phyloP scores from a whole-genome alignment of 1,284 basidiomycete genomes.

The Neolentinus lepideus region DNA sequence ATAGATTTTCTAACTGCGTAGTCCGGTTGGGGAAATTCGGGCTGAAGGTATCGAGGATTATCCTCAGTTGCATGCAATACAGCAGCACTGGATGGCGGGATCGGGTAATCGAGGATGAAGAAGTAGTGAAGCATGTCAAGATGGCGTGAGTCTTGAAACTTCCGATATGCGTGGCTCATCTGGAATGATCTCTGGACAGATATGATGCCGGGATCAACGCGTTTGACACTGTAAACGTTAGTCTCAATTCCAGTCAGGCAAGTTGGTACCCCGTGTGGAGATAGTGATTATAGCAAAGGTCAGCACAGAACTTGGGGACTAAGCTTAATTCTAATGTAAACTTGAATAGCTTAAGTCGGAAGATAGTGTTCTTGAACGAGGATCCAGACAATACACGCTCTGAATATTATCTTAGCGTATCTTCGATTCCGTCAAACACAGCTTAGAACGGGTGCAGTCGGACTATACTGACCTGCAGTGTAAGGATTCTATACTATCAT shows the following conservation, averaged over 20 bases:
- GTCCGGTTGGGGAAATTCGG: conserved; percentile 30
- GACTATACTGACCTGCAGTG: conserved; percentile 70
- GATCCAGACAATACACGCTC: conserved; percentile 21
- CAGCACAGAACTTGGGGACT: conserved; percentile 3
- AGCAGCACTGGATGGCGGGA: conserved; percentile 17
- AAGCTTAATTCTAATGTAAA: no score
- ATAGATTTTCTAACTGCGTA: conserved; percentile 5
- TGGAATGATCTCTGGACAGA: background rate
- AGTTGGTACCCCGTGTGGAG: conserved; percentile 46
- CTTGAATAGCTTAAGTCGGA: conserved; percentile 25
- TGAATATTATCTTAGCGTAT: conserved; percentile 40
- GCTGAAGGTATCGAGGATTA: conserved; percentile 30
- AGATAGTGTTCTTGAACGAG: conserved; percentile 15
- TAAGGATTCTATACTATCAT: background rate
- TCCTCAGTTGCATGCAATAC: conserved; percentile 32
- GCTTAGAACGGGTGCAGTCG: conserved; percentile 56
- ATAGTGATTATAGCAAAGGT: conserved; percentile 54
- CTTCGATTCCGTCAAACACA: conserved; percentile 65
- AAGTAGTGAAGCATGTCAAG: conserved; percentile 50
- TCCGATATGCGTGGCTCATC: background rate
- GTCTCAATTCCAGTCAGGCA: no score
- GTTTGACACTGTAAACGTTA: conserved; percentile 58
- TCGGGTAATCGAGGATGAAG: conserved; percentile 53
- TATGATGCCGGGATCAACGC: conserved; percentile 51
- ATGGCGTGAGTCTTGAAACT: conserved; percentile 27